These are phyloP conservation scores for Cyclocybe cylindracea DNA, from an alignment of 768 basidiomycete species.

Conservation along the genomic window DNA sequence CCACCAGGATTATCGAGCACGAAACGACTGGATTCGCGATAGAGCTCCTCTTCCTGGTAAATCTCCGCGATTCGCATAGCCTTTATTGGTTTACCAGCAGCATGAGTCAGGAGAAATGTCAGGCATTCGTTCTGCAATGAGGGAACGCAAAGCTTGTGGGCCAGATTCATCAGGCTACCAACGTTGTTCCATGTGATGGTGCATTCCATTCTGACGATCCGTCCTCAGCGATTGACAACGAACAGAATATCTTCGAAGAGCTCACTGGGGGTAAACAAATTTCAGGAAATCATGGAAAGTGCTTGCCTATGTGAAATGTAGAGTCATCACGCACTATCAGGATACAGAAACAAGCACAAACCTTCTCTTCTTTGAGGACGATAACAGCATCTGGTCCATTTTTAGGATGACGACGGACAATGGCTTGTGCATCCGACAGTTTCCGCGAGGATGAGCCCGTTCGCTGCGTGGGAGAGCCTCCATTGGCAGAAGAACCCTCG, in stretches of 20 bases:
- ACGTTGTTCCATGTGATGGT: conserved; percentile 96
- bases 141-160: conserved; percentile 85
- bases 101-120: conserved; percentile 87
- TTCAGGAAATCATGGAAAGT: conserved; percentile 94
- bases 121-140: conserved; percentile 81
- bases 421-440: conserved; percentile 32
- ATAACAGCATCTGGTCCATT: conserved; percentile 80
- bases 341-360: conserved; percentile 26
- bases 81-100: conserved; percentile 90
- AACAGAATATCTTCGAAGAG: conserved; percentile 4
- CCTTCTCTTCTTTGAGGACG: conserved; percentile 87
- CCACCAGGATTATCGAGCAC: conserved; percentile 91
- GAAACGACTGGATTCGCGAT: conserved; percentile 88
- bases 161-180: conserved; percentile 87
- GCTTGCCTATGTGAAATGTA: conserved; percentile 50
- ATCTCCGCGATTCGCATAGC: conserved; percentile 91
- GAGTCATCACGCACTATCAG: not conserved
- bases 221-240: not conserved
- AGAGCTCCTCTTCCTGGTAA: conserved; percentile 88
- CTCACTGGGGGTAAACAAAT: conserved; percentile 92
- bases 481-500: conserved; percentile 33
- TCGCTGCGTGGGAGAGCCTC: not conserved
- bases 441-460: conserved; percentile 3
- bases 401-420: conserved; percentile 41
- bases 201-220: conserved; percentile 60